Base-by-base conservation (phyloP, 495 filamentous ascomycete species). In the Chaetomium tenue region DNA sequence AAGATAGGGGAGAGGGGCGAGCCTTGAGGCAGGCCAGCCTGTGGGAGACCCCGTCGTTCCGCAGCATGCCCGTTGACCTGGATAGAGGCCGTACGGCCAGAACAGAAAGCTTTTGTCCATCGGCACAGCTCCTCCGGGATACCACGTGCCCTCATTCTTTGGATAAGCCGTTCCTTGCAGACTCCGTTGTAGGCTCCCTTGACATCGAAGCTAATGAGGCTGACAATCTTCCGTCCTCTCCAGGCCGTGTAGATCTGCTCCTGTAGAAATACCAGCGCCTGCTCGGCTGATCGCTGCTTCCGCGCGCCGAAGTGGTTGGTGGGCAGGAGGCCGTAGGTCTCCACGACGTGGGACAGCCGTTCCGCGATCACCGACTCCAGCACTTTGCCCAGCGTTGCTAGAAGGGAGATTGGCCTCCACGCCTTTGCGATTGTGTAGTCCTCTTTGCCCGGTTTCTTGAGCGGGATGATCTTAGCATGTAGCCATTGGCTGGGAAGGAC, bases 161-260 rank as follows among this genome's bases (percentile, higher is more conserved):
- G 30, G 33, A 56, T 5, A 28, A 56, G 53, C 53, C 53, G 33
- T 16, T 63, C 50, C 33, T 55, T 63, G 51, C 46, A 63, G 39
- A 57, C 61, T 25, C 52, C 25, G 37, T 57, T 63, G 33, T 57
- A 63, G 28, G 22, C 61, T 8, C 51, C 61, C 37, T 63, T 57
- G 22, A 57, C 26, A 15, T 63, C 61, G 52, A 63, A 63, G 42
- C 61, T 63, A 12, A 63, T 50, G 23, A 63, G 30, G 39, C 61
- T 63, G 4, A 57, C 33, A 20, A 56, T 26, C 48, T 57, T 63
- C 52, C 40, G 46, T 11, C 13, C 50, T 63, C 61, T 55, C 40
- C 40, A 63, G 28, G 37, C 61, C 18, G 28, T 63, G 26, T 63
- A 63, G 25, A 63, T 63, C n/a, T 63, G n/a, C 44, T 63, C 61